Evolutionary conservation across 108 stramenopile genomes (phyloP).

Genomic region (Conticribra weissflogii): DNA sequence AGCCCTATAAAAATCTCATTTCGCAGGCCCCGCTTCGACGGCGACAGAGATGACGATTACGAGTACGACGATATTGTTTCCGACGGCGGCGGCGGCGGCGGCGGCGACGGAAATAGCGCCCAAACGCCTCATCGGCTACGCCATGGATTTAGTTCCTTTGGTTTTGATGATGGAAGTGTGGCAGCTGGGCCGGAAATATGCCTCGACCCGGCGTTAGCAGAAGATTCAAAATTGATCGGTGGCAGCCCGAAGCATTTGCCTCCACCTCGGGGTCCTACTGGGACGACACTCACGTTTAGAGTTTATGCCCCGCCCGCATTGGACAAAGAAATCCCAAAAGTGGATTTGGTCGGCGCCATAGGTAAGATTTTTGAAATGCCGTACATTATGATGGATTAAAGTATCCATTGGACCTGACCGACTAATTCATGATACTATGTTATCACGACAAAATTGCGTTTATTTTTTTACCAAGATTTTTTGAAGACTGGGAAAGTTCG

Average conservation of each 20-base stretch:
- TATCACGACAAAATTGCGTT: no score
- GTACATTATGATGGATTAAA: no score
- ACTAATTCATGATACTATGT: no score
- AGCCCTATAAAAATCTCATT: no score
- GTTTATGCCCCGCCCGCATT: constrained; percentile 30
- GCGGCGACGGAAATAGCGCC: not conserved
- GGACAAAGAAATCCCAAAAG: constrained; percentile 40
- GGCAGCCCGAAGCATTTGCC: constrained; percentile 5
- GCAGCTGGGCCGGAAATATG: no score
- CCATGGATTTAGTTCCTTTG: no score
- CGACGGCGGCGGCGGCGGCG: constrained; percentile 1
- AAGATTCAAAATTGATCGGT: constrained; percentile 1
- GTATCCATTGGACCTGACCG: no score
- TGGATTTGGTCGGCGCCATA: constrained; percentile 33
- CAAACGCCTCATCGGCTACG: not conserved
- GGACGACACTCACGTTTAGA: constrained; percentile 13
- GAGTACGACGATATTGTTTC: not conserved
- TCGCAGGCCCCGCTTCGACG: no score
- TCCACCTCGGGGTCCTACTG: constrained; percentile 14
- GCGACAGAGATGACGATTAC: not conserved
- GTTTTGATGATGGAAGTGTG: no score
- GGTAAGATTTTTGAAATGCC: no score
- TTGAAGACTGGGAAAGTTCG: constrained; percentile 26
- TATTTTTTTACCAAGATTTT: no score
- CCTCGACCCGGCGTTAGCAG: no score